phyloP scores from a whole-genome alignment of 345 rosid species.

The Eucalyptus tenuipes region DNA sequence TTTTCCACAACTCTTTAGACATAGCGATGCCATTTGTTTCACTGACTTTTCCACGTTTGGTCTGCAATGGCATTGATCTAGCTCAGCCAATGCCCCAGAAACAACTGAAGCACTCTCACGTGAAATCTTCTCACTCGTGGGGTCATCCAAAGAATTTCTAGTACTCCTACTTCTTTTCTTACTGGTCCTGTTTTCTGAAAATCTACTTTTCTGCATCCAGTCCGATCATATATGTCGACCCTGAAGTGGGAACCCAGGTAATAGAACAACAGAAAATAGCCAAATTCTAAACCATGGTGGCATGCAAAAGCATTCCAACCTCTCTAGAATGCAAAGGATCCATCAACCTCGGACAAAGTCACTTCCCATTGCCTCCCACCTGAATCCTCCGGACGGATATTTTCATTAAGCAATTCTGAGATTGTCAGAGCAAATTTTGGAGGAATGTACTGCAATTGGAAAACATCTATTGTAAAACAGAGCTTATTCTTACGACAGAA shows the following conservation, averaged over 20 bases:
- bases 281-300: slow-evolving; percentile 14
- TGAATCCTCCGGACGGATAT: slow-evolving; percentile 8
- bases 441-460: slow-evolving; percentile 20
- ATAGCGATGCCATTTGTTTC: background rate
- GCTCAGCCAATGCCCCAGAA: background rate
- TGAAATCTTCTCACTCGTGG: background rate
- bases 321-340: slow-evolving; percentile 7
- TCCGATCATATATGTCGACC: slow-evolving; percentile 14
- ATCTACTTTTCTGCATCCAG: slow-evolving; percentile 13
- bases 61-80: background rate
- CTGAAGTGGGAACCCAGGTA: slow-evolving; percentile 13
- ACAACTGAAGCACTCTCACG: background rate
- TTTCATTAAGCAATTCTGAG: slow-evolving; percentile 1
- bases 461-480: background rate
- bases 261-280: slow-evolving; percentile 17
- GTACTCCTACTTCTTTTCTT: background rate
- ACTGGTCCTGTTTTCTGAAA: background rate
- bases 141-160: background rate
- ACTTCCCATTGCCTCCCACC: slow-evolving; percentile 8
- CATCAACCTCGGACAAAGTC: background rate
- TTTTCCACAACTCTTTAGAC: background rate
- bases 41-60: background rate
- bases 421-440: slow-evolving; percentile 14
- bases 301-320: slow-evolving; percentile 23
- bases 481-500: background rate